Conservation (phyloP, 2,329 filamentous ascomycete species). For the Colletotrichum spaethianum region DNA sequence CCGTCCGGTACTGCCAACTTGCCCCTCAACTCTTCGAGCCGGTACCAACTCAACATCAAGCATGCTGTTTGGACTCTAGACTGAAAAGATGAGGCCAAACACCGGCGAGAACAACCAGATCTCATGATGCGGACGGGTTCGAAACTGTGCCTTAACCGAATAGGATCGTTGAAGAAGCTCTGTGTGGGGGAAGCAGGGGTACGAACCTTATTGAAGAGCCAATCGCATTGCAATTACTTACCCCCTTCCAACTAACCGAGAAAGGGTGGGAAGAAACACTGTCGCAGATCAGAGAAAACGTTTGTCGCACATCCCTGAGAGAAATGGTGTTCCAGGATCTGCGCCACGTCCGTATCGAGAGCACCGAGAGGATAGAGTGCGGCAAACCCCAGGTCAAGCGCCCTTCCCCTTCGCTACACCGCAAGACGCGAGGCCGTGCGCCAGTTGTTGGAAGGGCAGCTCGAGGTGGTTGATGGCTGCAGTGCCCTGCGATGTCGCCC, state of each 20-base stretch:
- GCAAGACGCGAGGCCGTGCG: constrained; percentile 6
- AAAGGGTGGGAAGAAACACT: constrained; percentile 22
- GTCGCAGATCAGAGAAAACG: constrained; percentile 38
- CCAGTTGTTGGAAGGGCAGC: constrained; percentile 8
- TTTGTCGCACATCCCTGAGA: constrained; percentile 34
- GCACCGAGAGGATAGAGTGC: not conserved
- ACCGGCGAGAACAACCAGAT: constrained; percentile 20
- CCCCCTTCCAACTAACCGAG: not conserved
- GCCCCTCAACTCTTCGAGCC: constrained; percentile 1
- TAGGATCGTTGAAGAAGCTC: constrained; percentile 31
- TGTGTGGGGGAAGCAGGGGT: constrained; percentile 17
- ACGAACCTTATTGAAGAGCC: constrained; percentile 8
- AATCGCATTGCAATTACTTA: constrained; percentile 32
- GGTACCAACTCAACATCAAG: constrained; percentile 24
- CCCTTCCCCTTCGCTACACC: not conserved
- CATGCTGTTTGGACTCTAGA: constrained; percentile 18
- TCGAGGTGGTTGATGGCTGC: constrained; percentile 1
- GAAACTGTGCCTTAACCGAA: constrained; percentile 30
- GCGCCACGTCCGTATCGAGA: constrained; percentile 29
- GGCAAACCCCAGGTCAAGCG: constrained; percentile 22
- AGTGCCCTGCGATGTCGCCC: not conserved
- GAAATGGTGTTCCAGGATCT: constrained; percentile 35
- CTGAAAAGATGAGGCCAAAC: constrained; percentile 40
- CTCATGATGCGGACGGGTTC: constrained; percentile 34
- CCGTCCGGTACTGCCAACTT: constrained; percentile 14